Conservation (phyloP, 2,329 filamentous ascomycete species). For the Ceratocystis alfenasii region DNA sequence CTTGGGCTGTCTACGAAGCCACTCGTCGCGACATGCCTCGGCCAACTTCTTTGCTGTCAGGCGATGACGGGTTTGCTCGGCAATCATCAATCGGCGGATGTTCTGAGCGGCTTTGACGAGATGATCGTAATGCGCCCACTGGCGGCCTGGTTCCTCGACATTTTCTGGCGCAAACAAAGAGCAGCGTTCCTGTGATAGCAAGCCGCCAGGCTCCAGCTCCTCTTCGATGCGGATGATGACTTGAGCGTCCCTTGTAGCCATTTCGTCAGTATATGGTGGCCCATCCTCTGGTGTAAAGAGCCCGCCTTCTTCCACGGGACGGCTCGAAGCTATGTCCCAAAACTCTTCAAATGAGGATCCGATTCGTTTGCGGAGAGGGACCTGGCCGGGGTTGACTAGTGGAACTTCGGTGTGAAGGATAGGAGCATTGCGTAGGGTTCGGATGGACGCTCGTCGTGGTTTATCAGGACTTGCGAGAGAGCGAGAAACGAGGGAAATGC, state of each 20-base stretch:
- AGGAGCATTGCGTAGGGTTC: conserved; percentile 26
- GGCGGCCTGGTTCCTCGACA: conserved; percentile 58
- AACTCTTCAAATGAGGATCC: conserved; percentile 47
- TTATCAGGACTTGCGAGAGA: not conserved
- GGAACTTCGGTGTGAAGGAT: conserved; percentile 33
- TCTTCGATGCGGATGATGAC: conserved; percentile 58
- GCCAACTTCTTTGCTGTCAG: conserved; percentile 68
- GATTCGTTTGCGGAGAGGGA: conserved; percentile 42
- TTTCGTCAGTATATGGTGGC: conserved; percentile 46
- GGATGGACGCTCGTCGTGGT: conserved; percentile 26
- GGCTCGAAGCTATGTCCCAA: conserved; percentile 38
- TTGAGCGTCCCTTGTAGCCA: conserved; percentile 55
- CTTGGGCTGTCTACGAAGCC: conserved; percentile 61
- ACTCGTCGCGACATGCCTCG: conserved; percentile 63
- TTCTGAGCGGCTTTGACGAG: conserved; percentile 66
- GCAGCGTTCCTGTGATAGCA: conserved; percentile 59
- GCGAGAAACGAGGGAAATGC: conserved; percentile 1
- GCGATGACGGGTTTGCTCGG: conserved; percentile 67
- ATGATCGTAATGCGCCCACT: conserved; percentile 83
- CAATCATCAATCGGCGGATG: conserved; percentile 66
- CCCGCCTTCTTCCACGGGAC: conserved; percentile 48
- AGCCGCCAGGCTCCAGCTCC: conserved; percentile 61
- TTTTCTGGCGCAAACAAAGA: conserved; percentile 62
- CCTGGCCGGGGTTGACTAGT: conserved; percentile 47
- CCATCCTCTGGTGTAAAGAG: conserved; percentile 45